These are phyloP conservation scores for Solanum dulcamara DNA, from an alignment of 257 asterid species.

Conservation along the genomic window DNA sequence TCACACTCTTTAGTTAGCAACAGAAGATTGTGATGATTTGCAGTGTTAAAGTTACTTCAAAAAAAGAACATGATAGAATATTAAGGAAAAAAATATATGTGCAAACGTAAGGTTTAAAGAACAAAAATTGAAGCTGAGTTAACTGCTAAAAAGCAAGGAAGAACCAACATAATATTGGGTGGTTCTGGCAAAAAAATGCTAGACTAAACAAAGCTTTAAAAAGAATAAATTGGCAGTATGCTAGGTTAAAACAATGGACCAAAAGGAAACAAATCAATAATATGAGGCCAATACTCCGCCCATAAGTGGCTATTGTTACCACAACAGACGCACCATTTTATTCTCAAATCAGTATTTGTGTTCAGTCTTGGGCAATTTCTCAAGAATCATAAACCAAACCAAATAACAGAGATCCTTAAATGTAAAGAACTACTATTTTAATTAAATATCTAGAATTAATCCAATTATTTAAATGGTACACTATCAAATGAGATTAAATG, in stretches of 20 bases:
- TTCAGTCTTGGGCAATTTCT: not conserved
- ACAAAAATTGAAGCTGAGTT: not conserved
- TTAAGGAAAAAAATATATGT: not conserved
- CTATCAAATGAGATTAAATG: not conserved
- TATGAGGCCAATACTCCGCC: not conserved
- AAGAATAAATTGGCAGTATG: not conserved
- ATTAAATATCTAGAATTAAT: not conserved
- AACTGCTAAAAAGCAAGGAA: not conserved
- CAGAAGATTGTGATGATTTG: not conserved
- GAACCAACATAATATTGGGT: not conserved
- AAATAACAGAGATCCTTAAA: not conserved
- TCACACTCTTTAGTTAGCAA: constrained; percentile 47
- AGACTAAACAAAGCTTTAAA: not conserved
- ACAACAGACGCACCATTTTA: not conserved
- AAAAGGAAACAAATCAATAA: not conserved
- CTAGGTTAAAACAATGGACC: not conserved
- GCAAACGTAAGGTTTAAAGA: not conserved
- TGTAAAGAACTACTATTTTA: not conserved
- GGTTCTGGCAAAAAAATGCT: not conserved
- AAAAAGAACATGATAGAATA: not conserved
- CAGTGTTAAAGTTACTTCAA: not conserved
- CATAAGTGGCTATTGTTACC: not conserved
- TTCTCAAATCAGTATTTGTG: not conserved
- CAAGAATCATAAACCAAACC: not conserved
- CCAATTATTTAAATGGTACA: not conserved